Conservation (phyloP, 1,284 basidiomycete species). For the Ganoderma lucidum region DNA sequence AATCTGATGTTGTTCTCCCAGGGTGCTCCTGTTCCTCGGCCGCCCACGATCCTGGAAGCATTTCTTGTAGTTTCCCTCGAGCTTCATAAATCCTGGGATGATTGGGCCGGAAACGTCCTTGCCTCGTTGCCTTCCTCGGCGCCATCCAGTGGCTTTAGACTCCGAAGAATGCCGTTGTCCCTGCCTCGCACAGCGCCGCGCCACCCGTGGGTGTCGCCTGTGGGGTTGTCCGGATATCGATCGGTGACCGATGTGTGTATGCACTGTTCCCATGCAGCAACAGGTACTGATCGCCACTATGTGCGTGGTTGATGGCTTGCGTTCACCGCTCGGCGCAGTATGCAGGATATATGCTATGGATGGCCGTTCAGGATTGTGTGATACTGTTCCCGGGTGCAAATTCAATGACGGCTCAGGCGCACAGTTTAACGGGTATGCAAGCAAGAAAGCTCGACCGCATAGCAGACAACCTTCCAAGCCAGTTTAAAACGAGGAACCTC, state of each 20-base stretch:
- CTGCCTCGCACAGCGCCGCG: slow-evolving; percentile 5
- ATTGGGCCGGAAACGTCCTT: neutral
- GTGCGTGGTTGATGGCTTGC: neutral
- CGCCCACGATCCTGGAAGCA: neutral
- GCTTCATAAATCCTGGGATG: neutral
- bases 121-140: slow-evolving; percentile 1
- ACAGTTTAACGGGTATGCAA: neutral
- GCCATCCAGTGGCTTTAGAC: neutral
- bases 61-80: slow-evolving; percentile 1
- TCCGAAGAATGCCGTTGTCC: slow-evolving; percentile 1
- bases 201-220: neutral
- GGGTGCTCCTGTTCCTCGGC: neutral
- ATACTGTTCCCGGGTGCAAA: neutral
- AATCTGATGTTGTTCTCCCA: neutral
- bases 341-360: neutral
- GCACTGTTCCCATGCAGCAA: slow-evolving; percentile 5
- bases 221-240: slow-evolving; percentile 3
- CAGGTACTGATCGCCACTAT: slow-evolving; percentile 3
- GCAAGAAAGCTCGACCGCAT: neutral
- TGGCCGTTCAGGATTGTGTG: neutral
- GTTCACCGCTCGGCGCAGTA: neutral
- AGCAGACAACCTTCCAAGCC: neutral
- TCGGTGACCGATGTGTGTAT: slow-evolving; percentile 4
- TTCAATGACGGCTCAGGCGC: neutral
- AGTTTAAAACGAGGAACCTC: slow-evolving; percentile 1